A percentile compares a stretch with the other conserved stretches of the same genome.
Evolutionary conservation across 2,329 filamentous ascomycete genomes (phyloP).

Genomic region (Sclerotinia sclerotiorum): DNA sequence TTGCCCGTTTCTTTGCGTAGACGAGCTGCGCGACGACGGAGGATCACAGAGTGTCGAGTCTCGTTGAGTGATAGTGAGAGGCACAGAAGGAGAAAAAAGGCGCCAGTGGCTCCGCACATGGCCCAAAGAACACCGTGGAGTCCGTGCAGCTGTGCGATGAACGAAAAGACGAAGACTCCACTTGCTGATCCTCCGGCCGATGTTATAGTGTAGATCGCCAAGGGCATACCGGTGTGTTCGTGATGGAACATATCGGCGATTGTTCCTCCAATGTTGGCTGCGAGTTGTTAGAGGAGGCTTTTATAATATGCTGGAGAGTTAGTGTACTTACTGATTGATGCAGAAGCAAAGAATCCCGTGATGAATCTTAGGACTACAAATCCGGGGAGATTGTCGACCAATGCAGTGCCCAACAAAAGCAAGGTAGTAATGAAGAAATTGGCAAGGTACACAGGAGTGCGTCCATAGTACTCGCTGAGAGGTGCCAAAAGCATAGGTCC

Average conservation of each 20-base stretch:
- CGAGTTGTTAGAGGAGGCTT: neutral
- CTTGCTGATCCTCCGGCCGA: slow-evolving; percentile 40
- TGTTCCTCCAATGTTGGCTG: slow-evolving; percentile 43
- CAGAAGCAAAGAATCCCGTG: slow-evolving; percentile 48
- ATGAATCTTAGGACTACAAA: slow-evolving; percentile 50
- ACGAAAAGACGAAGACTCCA: slow-evolving; percentile 35
- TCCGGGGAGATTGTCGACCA: slow-evolving; percentile 52
- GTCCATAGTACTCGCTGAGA: slow-evolving; percentile 60
- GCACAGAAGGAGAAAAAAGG: slow-evolving; percentile 24
- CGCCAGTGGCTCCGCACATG: slow-evolving; percentile 23
- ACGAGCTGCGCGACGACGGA: slow-evolving; percentile 45
- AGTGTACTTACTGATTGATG: slow-evolving; percentile 16
- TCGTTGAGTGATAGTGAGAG: slow-evolving; percentile 40
- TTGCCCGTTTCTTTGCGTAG: slow-evolving; percentile 55
- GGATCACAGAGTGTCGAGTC: slow-evolving; percentile 50
- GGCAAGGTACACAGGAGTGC: slow-evolving; percentile 44
- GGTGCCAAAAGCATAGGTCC: slow-evolving; percentile 62
- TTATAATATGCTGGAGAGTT: neutral
- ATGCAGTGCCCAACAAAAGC: slow-evolving; percentile 63
- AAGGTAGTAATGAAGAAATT: slow-evolving; percentile 53
- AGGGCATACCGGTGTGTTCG: slow-evolving; percentile 18
- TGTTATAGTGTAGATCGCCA: slow-evolving; percentile 17
- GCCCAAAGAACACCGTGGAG: slow-evolving; percentile 26
- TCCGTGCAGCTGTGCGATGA: slow-evolving; percentile 22
- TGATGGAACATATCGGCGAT: slow-evolving; percentile 46